Evolutionary conservation across 805 yeast species (phyloP), one percentile per base, ranked within the genome.

Genomic region (Metschnikowia matae): DNA sequence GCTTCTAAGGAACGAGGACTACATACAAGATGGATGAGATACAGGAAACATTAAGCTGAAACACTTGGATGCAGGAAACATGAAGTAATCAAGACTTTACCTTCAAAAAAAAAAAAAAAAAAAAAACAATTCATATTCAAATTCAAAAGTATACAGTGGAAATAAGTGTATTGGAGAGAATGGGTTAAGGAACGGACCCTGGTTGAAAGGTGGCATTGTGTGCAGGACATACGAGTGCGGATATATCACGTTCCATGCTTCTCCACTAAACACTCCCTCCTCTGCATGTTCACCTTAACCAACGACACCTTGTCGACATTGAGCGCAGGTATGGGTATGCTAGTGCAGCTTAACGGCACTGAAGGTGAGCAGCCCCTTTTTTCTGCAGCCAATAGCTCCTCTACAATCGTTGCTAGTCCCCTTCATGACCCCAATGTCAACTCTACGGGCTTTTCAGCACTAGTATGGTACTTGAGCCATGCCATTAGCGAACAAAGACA

Each of bases 401-500:
- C 21, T 6, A 23, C 6, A 3, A 14, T 0, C 35, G 35, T 8
- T 4, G 10, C n/a, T n/a, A 15, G 34, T 21, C 14, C 44, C 34
- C 39, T 33, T 6, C n/a, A 29, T n/a, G 39, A 11, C 26, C 17
- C 32, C 10, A 31, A 31, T 29, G 23, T 23, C 46, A 11, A 23
- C 34, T 11, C 14, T 8, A 44, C 46, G 7, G 40, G 43, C 15
- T 7, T 37, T 3, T 21, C 38, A 29, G 43, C 46, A 6, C 15
- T 46, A 14, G 6, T 53, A 13, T 14, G 40, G 43, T 48, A 48
- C 33, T 56, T 56, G 23, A 46, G 43, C 17, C 51, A 52, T 29
- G 60, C 60, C 8, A 33, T 57, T 11, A 41, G 31, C 4, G 52
- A 44, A 26, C 60, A 54, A 40, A 50, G 56, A 21, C 43, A 47